Conservation (phyloP, 768 basidiomycete species). For the Lanmaoa rubissima region DNA sequence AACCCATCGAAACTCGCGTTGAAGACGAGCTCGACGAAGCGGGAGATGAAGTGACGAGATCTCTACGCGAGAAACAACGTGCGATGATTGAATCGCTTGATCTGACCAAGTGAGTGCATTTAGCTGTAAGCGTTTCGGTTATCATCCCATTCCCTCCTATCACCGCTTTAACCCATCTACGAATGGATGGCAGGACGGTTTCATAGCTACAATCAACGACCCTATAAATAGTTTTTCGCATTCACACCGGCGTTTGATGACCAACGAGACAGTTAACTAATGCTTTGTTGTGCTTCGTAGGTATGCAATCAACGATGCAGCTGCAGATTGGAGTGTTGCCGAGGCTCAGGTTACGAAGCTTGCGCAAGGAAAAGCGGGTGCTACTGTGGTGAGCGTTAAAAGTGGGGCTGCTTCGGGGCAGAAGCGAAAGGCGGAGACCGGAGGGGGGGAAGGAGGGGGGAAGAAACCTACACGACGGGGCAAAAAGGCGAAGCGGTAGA, state of each 20-base stretch:
- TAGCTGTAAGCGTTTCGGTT: not conserved
- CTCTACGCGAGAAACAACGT: conserved; percentile 67
- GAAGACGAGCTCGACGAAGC: conserved; percentile 76
- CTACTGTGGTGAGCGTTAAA: conserved; percentile 80
- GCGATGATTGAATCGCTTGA: conserved; percentile 89
- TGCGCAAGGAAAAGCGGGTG: conserved; percentile 43
- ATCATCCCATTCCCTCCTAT: not conserved
- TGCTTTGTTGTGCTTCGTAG: conserved; percentile 33
- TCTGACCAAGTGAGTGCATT: conserved; percentile 70
- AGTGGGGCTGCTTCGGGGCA: conserved; percentile 36
- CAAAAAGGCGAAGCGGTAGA: conserved; percentile 40
- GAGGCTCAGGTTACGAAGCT: conserved; percentile 67
- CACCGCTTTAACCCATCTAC: conserved; percentile 5
- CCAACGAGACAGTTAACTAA: not conserved
- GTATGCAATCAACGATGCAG: conserved; percentile 70
- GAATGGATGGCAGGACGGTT: not conserved
- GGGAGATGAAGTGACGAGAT: conserved; percentile 59
- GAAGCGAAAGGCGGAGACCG: conserved; percentile 55
- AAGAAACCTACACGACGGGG: conserved; percentile 50
- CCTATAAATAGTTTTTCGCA: not conserved
- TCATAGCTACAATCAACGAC: not conserved
- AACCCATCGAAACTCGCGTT: conserved; percentile 45
- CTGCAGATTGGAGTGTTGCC: conserved; percentile 72
- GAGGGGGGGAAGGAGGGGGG: conserved; percentile 35
- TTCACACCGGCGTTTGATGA: not conserved